A percentile compares a stretch with the other conserved stretches of the same genome.
phyloP scores from a whole-genome alignment of 225 moss, liverwort and hornwort species.

The Sphagnum tenellum region DNA sequence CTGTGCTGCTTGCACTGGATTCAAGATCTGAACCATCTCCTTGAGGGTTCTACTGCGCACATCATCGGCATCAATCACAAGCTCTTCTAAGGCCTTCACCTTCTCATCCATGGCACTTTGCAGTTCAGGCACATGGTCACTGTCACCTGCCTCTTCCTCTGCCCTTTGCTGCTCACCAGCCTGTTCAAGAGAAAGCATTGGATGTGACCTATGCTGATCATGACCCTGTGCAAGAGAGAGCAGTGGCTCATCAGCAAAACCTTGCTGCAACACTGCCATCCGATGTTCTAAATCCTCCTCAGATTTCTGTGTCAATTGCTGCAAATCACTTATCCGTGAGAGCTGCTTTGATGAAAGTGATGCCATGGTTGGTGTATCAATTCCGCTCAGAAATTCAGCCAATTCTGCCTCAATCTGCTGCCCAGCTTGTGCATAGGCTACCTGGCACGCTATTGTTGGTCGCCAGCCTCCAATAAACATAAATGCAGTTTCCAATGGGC shows the following conservation, averaged over 20 bases:
- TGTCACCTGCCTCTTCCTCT: conserved; percentile 65
- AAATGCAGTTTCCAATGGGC: conserved; percentile 62
- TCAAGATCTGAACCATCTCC: conserved; percentile 42
- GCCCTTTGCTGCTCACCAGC: too few relatives aligned
- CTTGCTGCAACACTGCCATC: conserved; percentile 55
- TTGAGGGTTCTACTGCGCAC: conserved; percentile 45
- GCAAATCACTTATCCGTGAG: conserved; percentile 21
- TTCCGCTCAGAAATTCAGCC: conserved; percentile 40
- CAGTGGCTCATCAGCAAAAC: neutral
- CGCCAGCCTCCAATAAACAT: conserved; percentile 88
- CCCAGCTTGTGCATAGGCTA: conserved; percentile 67
- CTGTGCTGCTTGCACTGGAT: conserved; percentile 71
- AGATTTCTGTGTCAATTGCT: conserved; percentile 34
- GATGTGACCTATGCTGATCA: too few relatives aligned
- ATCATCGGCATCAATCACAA: conserved; percentile 61
- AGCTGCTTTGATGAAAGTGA: conserved; percentile 62
- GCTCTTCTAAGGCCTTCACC: conserved; percentile 44
- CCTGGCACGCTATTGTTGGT: conserved; percentile 49
- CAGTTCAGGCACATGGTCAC: conserved; percentile 51
- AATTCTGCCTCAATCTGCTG: conserved; percentile 58
- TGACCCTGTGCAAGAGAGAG: too few relatives aligned
- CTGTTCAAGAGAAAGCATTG: too few relatives aligned
- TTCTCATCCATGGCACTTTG: conserved; percentile 64
- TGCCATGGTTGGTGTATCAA: conserved; percentile 56
- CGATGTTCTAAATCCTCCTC: conserved; percentile 71